A percentile compares a stretch with the other conserved stretches of the same genome.
Evolutionary conservation across 2,329 filamentous ascomycete species (phyloP).

Genomic region (Aspergillus fructus): DNA sequence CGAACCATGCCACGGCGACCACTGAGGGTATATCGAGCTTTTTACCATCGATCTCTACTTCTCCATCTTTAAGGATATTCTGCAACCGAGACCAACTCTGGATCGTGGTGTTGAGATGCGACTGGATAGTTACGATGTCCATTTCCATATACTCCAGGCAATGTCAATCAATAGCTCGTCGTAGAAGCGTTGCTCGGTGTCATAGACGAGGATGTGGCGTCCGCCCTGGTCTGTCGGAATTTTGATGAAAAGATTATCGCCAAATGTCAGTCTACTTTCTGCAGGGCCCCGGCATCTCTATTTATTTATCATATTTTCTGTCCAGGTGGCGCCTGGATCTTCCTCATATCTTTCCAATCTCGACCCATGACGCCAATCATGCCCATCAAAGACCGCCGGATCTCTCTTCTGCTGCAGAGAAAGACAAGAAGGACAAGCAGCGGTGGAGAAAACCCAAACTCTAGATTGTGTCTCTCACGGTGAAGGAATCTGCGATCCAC

Average conservation of each 20-base stretch:
- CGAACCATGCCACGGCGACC: slow-evolving; percentile 14
- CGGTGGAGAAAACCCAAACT: background rate
- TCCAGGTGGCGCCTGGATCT: background rate
- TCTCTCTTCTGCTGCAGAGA: background rate
- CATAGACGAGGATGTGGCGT: background rate
- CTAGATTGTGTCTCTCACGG: background rate
- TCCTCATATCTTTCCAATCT: background rate
- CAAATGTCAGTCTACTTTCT: background rate
- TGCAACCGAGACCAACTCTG: slow-evolving; percentile 11
- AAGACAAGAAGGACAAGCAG: background rate
- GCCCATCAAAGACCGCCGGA: background rate
- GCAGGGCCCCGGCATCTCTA: background rate
- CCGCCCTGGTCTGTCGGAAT: background rate
- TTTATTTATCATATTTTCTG: background rate
- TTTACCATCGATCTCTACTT: slow-evolving; percentile 9
- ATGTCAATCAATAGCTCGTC: background rate
- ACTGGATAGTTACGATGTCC: slow-evolving; percentile 2
- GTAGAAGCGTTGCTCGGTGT: background rate
- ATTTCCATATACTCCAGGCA: background rate
- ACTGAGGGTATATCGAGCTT: slow-evolving; percentile 13
- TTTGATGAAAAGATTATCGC: background rate
- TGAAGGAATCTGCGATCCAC: background rate
- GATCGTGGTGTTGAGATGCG: slow-evolving; percentile 10
- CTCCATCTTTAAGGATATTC: slow-evolving; percentile 2
- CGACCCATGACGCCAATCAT: background rate